Percentiles rank a stretch among this genome's conserved stretches.
These are phyloP conservation scores for Bacterosira constricta DNA, from an alignment of 108 stramenopile genomes.

Conservation along the genomic window DNA sequence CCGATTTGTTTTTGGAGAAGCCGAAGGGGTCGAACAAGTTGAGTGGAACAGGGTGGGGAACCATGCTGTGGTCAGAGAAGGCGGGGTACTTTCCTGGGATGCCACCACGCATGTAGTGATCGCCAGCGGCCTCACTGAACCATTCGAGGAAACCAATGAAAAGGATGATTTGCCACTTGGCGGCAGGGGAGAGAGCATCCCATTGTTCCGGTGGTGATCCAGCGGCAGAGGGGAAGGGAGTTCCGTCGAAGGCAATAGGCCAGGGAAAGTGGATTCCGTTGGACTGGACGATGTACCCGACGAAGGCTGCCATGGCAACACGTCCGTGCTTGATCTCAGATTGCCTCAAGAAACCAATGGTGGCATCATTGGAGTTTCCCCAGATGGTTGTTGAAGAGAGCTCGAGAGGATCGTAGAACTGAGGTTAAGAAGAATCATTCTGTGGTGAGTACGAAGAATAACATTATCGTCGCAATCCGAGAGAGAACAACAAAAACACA, in stretches of 20 bases:
- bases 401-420: slow-evolving; percentile 81
- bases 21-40: slow-evolving; percentile 77
- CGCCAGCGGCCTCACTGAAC: slow-evolving; percentile 69
- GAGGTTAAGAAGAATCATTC: no score
- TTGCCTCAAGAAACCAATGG: slow-evolving; percentile 75
- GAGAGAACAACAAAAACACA: not conserved
- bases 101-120: slow-evolving; percentile 83
- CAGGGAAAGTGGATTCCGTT: slow-evolving; percentile 75
- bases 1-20: slow-evolving; percentile 54
- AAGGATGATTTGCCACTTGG: slow-evolving; percentile 89
- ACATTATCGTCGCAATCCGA: no score
- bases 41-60: slow-evolving; percentile 83
- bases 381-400: slow-evolving; percentile 72
- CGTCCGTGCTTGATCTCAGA: slow-evolving; percentile 88
- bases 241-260: slow-evolving; percentile 49
- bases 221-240: slow-evolving; percentile 55
- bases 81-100: slow-evolving; percentile 72
- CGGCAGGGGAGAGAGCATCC: slow-evolving; percentile 78
- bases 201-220: slow-evolving; percentile 76
- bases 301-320: slow-evolving; percentile 75
- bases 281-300: slow-evolving; percentile 78
- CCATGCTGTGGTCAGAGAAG: slow-evolving; percentile 55
- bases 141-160: slow-evolving; percentile 83
- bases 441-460: not conserved
- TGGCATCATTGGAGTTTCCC: slow-evolving; percentile 65